A percentile compares a stretch with the other conserved stretches of the same genome.
Evolutionary conservation across 768 basidiomycete species (phyloP).

Genomic region (Saitozyma podzolica): DNA sequence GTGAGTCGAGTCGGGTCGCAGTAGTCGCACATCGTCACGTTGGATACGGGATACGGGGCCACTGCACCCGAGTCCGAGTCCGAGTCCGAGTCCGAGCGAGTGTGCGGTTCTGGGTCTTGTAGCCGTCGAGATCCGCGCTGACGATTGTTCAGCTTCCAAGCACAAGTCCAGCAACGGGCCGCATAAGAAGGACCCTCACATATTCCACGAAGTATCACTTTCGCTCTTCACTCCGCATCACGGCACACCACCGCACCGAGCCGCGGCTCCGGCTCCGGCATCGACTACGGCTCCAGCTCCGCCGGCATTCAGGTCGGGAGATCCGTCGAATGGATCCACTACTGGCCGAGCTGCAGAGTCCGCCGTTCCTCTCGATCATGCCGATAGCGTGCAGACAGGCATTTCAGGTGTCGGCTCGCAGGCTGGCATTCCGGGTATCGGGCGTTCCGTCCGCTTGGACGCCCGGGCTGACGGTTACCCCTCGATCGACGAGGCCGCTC

Average conservation of each 20-base stretch:
- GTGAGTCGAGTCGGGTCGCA: constrained; percentile 2
- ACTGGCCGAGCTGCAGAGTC: too few relatives aligned
- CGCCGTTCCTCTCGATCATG: too few relatives aligned
- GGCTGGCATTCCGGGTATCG: too few relatives aligned
- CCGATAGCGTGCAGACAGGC: too few relatives aligned
- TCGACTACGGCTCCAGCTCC: neutral
- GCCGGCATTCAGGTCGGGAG: too few relatives aligned
- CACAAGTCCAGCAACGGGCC: neutral
- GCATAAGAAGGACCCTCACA: constrained; percentile 8
- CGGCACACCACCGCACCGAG: neutral
- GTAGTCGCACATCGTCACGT: too few relatives aligned
- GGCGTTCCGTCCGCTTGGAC: too few relatives aligned
- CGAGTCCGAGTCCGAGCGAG: too few relatives aligned
- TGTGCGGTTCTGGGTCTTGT: neutral
- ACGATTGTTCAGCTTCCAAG: neutral
- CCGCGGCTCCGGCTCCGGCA: too few relatives aligned
- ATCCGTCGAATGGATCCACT: too few relatives aligned
- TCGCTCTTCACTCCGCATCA: constrained; percentile 8
- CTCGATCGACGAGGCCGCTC: neutral
- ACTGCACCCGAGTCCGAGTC: neutral
- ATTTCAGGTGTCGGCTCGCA: neutral
- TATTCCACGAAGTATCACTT: constrained; percentile 15
- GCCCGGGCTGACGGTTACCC: too few relatives aligned
- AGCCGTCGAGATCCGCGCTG: neutral
- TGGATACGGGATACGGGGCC: too few relatives aligned